Percentiles rank a stretch among this genome's conserved stretches.
phyloP scores from a whole-genome alignment of 2,329 filamentous ascomycete genomes.

The Cadophora gregata region DNA sequence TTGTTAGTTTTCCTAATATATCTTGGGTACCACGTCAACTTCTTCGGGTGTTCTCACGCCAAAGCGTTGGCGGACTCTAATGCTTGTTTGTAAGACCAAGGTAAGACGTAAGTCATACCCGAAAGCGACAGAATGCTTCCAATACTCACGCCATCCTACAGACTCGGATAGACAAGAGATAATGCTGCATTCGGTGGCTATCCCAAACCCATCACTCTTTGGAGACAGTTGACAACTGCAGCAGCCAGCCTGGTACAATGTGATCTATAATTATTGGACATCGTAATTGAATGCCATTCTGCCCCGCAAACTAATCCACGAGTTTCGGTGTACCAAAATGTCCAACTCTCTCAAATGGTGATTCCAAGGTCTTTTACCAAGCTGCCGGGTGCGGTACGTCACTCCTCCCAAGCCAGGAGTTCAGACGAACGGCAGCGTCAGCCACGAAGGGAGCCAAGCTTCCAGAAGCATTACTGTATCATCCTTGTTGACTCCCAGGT shows the following conservation, averaged over 20 bases:
- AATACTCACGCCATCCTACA: background rate
- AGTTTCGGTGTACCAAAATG: no score
- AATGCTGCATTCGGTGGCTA: constrained; percentile 66
- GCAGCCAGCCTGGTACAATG: background rate
- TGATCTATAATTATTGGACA: background rate
- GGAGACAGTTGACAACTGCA: constrained; percentile 31
- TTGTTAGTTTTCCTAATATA: background rate
- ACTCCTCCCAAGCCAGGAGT: background rate
- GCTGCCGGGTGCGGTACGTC: no score
- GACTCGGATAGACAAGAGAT: constrained; percentile 57
- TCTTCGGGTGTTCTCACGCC: constrained; percentile 39
- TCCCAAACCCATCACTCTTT: constrained; percentile 43
- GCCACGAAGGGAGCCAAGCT: background rate
- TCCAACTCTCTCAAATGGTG: no score
- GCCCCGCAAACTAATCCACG: no score
- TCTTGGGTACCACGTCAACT: constrained; percentile 44
- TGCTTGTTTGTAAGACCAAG: constrained; percentile 64
- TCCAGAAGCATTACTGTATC: background rate
- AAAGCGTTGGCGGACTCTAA: constrained; percentile 36
- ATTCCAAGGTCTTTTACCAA: no score
- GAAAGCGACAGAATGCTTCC: background rate
- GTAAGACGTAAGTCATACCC: constrained; percentile 37
- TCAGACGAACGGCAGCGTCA: background rate
- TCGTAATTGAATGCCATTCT: background rate
- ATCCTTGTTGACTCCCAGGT: background rate